Evolutionary conservation across 2,329 filamentous ascomycete species (phyloP).

Genomic region (Botrytis fragariae): DNA sequence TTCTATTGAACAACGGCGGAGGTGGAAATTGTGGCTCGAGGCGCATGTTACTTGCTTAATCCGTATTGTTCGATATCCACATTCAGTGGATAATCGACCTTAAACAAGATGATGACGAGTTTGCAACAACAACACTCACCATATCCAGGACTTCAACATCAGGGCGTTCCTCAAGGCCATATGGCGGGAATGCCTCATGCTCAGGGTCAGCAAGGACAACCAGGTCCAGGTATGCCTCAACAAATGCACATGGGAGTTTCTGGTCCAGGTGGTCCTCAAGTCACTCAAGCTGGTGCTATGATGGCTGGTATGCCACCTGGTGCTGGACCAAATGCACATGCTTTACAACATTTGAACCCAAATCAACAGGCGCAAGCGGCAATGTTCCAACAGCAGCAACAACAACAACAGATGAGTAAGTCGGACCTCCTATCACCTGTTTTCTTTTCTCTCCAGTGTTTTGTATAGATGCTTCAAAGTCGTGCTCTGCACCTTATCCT

Average conservation of each 20-base stretch:
- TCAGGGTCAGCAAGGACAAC: conserved; percentile 68
- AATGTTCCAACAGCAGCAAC: conserved; percentile 33
- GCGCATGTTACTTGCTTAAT: conserved; percentile 32
- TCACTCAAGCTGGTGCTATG: conserved; percentile 67
- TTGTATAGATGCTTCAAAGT: background rate
- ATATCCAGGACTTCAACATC: conserved; percentile 72
- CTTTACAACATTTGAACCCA: conserved; percentile 69
- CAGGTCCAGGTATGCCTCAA: conserved; percentile 59
- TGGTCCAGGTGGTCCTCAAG: conserved; percentile 65
- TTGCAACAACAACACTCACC: conserved; percentile 66
- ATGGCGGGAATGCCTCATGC: conserved; percentile 53
- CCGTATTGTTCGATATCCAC: conserved; percentile 55
- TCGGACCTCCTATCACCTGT: conserved; percentile 31
- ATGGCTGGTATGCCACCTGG: conserved; percentile 76
- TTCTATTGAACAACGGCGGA: conserved; percentile 49
- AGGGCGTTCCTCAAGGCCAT: conserved; percentile 60
- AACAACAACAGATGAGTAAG: conserved; percentile 32
- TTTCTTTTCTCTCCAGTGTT: background rate
- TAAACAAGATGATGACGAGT: conserved; percentile 66
- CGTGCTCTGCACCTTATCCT: background rate
- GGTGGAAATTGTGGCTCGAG: conserved; percentile 33
- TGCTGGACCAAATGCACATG: conserved; percentile 60
- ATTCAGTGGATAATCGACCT: conserved; percentile 48
- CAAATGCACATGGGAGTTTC: conserved; percentile 74
- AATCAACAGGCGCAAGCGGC: conserved; percentile 41